Percentiles rank a stretch among this genome's conserved stretches.
phyloP scores from a whole-genome alignment of 345 rosid genomes.

The Arabidopsis arenosa region DNA sequence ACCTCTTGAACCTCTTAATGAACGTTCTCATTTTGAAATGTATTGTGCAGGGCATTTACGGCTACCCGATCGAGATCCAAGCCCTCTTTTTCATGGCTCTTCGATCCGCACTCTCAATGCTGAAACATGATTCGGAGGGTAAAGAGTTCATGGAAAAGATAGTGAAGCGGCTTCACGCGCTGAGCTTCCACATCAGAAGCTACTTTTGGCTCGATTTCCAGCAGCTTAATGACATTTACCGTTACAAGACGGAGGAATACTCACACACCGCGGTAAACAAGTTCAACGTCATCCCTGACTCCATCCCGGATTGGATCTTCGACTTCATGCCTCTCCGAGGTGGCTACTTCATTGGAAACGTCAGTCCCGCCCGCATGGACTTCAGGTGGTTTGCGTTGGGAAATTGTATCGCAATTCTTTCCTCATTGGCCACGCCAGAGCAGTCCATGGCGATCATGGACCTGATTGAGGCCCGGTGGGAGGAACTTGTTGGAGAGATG shows the following conservation, averaged over 20 bases:
- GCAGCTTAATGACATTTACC: slow-evolving; percentile 71
- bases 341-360: slow-evolving; percentile 74
- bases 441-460: slow-evolving; percentile 78
- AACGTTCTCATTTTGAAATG: neutral
- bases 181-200: slow-evolving; percentile 66
- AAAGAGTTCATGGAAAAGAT: slow-evolving; percentile 67
- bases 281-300: slow-evolving; percentile 76
- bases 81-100: slow-evolving; percentile 87
- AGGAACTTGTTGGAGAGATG: slow-evolving; percentile 76
- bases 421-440: slow-evolving; percentile 65
- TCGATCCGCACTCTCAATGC: slow-evolving; percentile 62
- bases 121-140: slow-evolving; percentile 71
- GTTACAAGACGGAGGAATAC: slow-evolving; percentile 74
- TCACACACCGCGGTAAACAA: slow-evolving; percentile 77
- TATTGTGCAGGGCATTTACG: slow-evolving; percentile 69
- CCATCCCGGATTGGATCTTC: slow-evolving; percentile 73
- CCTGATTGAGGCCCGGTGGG: slow-evolving; percentile 73
- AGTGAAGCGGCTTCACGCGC: slow-evolving; percentile 59
- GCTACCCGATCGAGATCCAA: slow-evolving; percentile 86
- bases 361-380: slow-evolving; percentile 78
- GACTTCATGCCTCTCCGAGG: slow-evolving; percentile 69
- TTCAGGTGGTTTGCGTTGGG: slow-evolving; percentile 73
- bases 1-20: neutral
- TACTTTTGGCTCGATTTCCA: slow-evolving; percentile 74
- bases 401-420: slow-evolving; percentile 59